Percentiles rank a stretch among this genome's conserved stretches.
phyloP scores from a whole-genome alignment of 2,329 filamentous ascomycete genomes.

The Metarhizium robertsii region DNA sequence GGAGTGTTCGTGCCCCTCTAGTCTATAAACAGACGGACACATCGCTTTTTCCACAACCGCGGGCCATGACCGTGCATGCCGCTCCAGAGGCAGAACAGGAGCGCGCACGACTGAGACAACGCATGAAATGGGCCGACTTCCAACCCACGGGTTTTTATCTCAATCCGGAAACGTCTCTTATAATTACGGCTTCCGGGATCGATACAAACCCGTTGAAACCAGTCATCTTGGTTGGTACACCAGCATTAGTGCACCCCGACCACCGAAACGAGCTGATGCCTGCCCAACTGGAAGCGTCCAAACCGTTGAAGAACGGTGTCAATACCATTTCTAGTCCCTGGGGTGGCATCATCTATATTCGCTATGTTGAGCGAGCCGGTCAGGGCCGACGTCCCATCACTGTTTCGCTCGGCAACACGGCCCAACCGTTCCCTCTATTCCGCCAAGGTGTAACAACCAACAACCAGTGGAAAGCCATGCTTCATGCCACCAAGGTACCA shows the following conservation, averaged over 20 bases:
- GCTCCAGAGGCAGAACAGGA: not conserved
- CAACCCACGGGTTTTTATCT: slow-evolving; percentile 4
- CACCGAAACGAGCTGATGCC: not conserved
- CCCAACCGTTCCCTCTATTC: slow-evolving; percentile 6
- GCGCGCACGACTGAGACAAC: not conserved
- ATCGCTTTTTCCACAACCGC: not conserved
- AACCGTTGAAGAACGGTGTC: not conserved
- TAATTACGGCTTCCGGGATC: not conserved
- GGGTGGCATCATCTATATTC: slow-evolving; percentile 7
- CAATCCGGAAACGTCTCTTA: not conserved
- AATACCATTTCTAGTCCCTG: not conserved
- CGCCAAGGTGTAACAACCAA: slow-evolving; percentile 2
- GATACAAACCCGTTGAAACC: not conserved
- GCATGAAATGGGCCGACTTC: slow-evolving; percentile 3
- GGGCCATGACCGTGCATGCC: not conserved
- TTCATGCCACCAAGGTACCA: not conserved
- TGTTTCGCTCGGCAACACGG: not conserved
- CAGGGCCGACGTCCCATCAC: not conserved
- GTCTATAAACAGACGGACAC: not conserved
- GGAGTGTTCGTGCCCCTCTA: not conserved
- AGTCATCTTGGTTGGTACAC: slow-evolving; percentile 1
- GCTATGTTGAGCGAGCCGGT: not conserved
- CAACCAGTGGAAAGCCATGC: not conserved
- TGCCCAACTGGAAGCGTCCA: not conserved
- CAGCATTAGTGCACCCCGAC: not conserved